Evolutionary conservation across 176 grass and related monocot genomes (phyloP), one percentile per base, ranked within the genome.

Genomic region (Hordeum marinum): DNA sequence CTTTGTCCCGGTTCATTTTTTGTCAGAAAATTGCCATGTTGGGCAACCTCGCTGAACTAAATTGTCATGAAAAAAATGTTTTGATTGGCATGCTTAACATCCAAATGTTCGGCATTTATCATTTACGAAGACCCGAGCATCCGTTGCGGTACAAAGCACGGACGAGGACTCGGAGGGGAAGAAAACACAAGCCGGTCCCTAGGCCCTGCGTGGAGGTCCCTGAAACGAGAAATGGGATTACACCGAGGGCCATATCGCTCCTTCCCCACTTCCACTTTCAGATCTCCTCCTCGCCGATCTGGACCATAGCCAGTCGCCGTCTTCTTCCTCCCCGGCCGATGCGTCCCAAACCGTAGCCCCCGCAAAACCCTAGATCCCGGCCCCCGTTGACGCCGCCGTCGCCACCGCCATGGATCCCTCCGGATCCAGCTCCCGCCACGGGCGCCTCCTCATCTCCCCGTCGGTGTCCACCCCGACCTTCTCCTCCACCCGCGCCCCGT

Each of bases 401-500:
- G 46, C 60, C 7, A 9, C 48, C 24, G 69, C 68, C 63, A 99
- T 99, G 96, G 92, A 94, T 82, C 75, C 89, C 31, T 83, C 92
- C 31, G 89, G 87, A 41, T 89, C 93, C 63, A 72, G 79, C 59
- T 72, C 91, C 25, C 86, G 79, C 74, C 93, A 94, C 48, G 88
- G 93, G 15, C 88, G 91, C 18, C 88, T 96, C 75, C 87, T 92
- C 86, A 90, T 95, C 83, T 86, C 95, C 23, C 85, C 95, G 42
- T 94, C 90, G 27, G 43, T 85, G 21, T 89, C 88, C 63, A 78
- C 88, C 35, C 90, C 89, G 34, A 87, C 83, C 78, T 92, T 95
- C 81, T 72, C 71, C 71, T 75, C 96, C 86, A 90, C 83, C 77
- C 85, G 75, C 62, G 86, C 80, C 4, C 85, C 80, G 8, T 92